Conservation (phyloP, 306 rosid species). For the Albizia julibrissin region DNA sequence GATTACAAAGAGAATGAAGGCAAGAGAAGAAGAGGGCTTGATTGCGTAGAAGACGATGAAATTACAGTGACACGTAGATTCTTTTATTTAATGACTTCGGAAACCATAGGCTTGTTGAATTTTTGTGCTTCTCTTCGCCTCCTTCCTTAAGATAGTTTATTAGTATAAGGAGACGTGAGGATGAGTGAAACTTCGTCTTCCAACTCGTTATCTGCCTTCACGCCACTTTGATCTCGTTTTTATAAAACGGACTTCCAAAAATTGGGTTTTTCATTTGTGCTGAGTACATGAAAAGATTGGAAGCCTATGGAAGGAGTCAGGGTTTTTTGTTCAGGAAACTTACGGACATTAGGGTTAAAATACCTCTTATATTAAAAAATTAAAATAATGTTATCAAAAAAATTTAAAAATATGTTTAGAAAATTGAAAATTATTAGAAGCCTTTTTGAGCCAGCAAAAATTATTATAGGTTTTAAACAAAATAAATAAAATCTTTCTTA, state of each 20-base stretch:
- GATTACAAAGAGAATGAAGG: neutral
- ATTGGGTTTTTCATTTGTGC: neutral
- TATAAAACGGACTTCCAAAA: neutral
- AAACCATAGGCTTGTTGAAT: neutral
- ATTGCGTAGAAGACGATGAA: constrained; percentile 56
- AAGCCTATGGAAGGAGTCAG: neutral
- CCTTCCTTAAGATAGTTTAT: constrained; percentile 1
- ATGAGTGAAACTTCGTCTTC: constrained; percentile 10
- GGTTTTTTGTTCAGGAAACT: no score
- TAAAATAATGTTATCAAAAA: no score
- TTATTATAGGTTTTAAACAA: neutral
- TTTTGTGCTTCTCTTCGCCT: neutral
- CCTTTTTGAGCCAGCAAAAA: neutral
- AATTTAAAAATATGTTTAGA: no score
- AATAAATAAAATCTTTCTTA: neutral
- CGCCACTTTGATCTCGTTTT: neutral
- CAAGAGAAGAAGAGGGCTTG: constrained; percentile 17
- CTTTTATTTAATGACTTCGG: constrained; percentile 6
- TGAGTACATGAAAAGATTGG: neutral
- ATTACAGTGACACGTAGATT: constrained; percentile 14
- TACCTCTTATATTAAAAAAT: neutral
- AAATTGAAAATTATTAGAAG: neutral
- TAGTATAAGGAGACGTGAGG: constrained; percentile 37
- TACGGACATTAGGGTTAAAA: neutral
- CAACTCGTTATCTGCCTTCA: neutral